These are phyloP conservation scores for Diaporthe ampelina DNA, from an alignment of 2,329 filamentous ascomycete genomes.

Conservation along the genomic window DNA sequence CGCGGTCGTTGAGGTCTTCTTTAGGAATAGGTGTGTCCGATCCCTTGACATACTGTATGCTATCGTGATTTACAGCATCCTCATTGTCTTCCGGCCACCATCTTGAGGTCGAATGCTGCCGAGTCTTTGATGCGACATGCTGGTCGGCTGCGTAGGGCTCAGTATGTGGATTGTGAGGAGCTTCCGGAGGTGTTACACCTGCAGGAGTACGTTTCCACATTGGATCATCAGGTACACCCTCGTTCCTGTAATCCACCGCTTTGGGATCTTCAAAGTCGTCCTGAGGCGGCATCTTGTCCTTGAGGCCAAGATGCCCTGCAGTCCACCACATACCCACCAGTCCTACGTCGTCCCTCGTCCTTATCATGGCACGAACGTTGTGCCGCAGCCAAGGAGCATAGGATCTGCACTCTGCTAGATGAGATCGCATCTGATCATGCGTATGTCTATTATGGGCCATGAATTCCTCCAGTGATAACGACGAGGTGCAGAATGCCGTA, in stretches of 20 bases:
- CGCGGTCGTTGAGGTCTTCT: conserved; percentile 40
- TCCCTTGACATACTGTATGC: background rate
- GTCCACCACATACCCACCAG: conserved; percentile 45
- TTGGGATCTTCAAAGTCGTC: conserved; percentile 38
- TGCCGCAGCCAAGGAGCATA: conserved; percentile 40
- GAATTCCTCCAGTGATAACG: conserved; percentile 58
- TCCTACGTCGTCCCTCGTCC: conserved; percentile 34
- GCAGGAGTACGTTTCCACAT: conserved; percentile 36
- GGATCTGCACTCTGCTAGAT: conserved; percentile 23
- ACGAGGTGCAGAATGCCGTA: conserved; percentile 79
- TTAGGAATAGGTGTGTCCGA: background rate
- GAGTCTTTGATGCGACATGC: background rate
- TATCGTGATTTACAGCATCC: background rate
- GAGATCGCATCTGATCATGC: conserved; percentile 38
- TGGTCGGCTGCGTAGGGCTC: conserved; percentile 5
- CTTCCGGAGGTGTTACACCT: conserved; percentile 31
- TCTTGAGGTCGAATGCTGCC: background rate
- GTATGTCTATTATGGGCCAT: conserved; percentile 42
- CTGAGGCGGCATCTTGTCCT: conserved; percentile 31
- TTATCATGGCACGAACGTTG: conserved; percentile 40
- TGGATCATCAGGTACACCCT: conserved; percentile 40
- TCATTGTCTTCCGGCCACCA: background rate
- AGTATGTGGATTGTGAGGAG: conserved; percentile 20
- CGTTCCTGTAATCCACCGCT: conserved; percentile 42
- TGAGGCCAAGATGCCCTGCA: conserved; percentile 34